Conservation (phyloP, 2,329 filamentous ascomycete species). For the Fusarium camptoceras region DNA sequence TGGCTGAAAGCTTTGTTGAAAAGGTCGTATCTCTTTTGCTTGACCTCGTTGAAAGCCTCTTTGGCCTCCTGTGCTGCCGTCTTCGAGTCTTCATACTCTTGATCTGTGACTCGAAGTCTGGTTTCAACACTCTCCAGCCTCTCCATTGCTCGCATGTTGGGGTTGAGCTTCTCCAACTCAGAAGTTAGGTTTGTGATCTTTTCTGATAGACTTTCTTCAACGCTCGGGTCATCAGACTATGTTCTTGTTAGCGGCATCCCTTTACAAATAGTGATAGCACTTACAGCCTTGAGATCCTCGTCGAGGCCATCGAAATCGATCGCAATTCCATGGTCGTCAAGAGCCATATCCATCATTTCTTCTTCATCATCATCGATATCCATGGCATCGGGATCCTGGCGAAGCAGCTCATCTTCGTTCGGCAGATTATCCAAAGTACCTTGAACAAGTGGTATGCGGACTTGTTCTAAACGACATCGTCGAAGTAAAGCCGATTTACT, state of each 20-base stretch:
- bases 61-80: constrained; percentile 78
- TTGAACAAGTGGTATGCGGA: constrained; percentile 81
- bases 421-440: constrained; percentile 88
- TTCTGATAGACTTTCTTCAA: constrained; percentile 82
- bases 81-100: constrained; percentile 89
- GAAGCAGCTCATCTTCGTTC: constrained; percentile 83
- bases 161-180: constrained; percentile 93
- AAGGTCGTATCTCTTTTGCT: constrained; percentile 84
- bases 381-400: constrained; percentile 88
- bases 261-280: constrained; percentile 45
- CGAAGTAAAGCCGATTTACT: constrained; percentile 86
- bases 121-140: constrained; percentile 87
- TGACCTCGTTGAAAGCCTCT: constrained; percentile 85
- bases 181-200: constrained; percentile 78
- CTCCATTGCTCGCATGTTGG: constrained; percentile 96
- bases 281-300: constrained; percentile 82
- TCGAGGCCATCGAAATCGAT: constrained; percentile 86
- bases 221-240: constrained; percentile 74
- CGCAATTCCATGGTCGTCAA: constrained; percentile 92
- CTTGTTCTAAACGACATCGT: constrained; percentile 93
- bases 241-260: constrained; percentile 46
- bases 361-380: constrained; percentile 81
- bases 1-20: constrained; percentile 97
- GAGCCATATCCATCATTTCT: constrained; percentile 70
- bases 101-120: constrained; percentile 84